A percentile compares a stretch with the other conserved stretches of the same genome.
phyloP scores from a whole-genome alignment of 177 flowering plant species.

The Vitis hybrid region DNA sequence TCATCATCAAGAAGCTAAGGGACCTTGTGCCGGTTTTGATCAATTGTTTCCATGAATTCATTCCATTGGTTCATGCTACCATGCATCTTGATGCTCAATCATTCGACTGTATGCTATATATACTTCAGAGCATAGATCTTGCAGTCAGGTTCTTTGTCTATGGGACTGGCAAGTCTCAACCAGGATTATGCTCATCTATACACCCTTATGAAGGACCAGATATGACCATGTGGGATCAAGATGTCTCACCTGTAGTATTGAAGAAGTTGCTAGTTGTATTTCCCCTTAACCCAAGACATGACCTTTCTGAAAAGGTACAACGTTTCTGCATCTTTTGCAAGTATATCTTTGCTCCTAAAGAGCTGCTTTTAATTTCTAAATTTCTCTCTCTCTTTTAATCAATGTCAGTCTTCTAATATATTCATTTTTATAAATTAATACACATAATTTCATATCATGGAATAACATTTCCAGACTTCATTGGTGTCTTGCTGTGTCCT shows the following conservation, averaged over 20 bases:
- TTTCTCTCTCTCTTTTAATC: neutral
- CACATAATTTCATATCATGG: no score
- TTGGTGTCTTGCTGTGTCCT: no score
- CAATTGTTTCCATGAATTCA: conserved; percentile 65
- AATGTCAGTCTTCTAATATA: neutral
- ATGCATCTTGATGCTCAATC: conserved; percentile 48
- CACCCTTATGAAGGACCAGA: conserved; percentile 20
- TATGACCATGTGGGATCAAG: conserved; percentile 23
- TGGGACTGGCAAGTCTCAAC: conserved; percentile 19
- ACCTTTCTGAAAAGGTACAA: conserved; percentile 59
- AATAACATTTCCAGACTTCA: no score
- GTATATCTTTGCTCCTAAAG: neutral
- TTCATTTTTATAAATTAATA: no score
- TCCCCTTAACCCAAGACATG: conserved; percentile 49
- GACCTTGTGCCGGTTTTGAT: conserved; percentile 66
- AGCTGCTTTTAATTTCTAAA: no score
- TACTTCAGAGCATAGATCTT: conserved; percentile 70
- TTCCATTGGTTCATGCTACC: conserved; percentile 34
- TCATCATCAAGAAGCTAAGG: conserved; percentile 38
- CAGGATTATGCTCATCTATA: conserved; percentile 18
- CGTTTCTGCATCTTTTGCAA: neutral
- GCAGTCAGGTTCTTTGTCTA: conserved; percentile 42
- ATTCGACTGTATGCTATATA: conserved; percentile 62
- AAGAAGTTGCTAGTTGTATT: conserved; percentile 60
- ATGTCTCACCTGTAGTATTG: conserved; percentile 29